Evolutionary conservation across 1,139 yeast species (phyloP).

Genomic region (Suhomyces taliae): DNA sequence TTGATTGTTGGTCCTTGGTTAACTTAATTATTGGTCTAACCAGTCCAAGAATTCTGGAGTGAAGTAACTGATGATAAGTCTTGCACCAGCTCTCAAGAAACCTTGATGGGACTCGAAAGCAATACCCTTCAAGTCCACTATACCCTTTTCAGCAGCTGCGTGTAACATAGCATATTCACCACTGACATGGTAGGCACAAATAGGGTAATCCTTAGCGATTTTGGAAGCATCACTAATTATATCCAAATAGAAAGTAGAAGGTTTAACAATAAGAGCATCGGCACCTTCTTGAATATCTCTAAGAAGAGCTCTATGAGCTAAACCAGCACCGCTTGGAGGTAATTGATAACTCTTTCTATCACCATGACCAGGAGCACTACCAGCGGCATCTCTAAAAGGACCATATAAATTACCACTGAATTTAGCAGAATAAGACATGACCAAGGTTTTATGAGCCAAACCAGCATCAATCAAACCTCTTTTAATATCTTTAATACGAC

Average conservation of each 20-base stretch:
- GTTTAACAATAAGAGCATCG: slow-evolving; percentile 93
- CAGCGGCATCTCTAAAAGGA: slow-evolving; percentile 97
- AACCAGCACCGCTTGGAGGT: slow-evolving; percentile 90
- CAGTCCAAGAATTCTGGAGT: slow-evolving; percentile 96
- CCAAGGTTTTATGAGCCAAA: slow-evolving; percentile 82
- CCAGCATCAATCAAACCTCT: slow-evolving; percentile 79
- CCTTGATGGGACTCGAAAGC: slow-evolving; percentile 95
- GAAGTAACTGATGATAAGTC: slow-evolving; percentile 85
- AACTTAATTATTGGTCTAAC: slow-evolving; percentile 44
- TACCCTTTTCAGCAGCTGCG: slow-evolving; percentile 97
- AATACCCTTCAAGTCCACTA: slow-evolving; percentile 81
- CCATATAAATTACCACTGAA: slow-evolving; percentile 91
- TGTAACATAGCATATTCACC: slow-evolving; percentile 98
- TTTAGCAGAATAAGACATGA: slow-evolving; percentile 94
- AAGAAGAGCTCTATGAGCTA: slow-evolving; percentile 85
- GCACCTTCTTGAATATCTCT: slow-evolving; percentile 93
- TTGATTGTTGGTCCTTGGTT: too few species aligned
- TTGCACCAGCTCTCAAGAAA: slow-evolving; percentile 93
- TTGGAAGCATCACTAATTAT: slow-evolving; percentile 84
- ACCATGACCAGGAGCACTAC: slow-evolving; percentile 85
- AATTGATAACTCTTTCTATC: slow-evolving; percentile 92
- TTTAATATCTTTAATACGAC: slow-evolving; percentile 87
- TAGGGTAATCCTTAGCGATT: slow-evolving; percentile 79
- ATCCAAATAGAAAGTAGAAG: slow-evolving; percentile 95
- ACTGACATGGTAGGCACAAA: slow-evolving; percentile 94